Base-by-base conservation (phyloP, 352 stramenopile species). In the Elongisporangium undulatum region DNA sequence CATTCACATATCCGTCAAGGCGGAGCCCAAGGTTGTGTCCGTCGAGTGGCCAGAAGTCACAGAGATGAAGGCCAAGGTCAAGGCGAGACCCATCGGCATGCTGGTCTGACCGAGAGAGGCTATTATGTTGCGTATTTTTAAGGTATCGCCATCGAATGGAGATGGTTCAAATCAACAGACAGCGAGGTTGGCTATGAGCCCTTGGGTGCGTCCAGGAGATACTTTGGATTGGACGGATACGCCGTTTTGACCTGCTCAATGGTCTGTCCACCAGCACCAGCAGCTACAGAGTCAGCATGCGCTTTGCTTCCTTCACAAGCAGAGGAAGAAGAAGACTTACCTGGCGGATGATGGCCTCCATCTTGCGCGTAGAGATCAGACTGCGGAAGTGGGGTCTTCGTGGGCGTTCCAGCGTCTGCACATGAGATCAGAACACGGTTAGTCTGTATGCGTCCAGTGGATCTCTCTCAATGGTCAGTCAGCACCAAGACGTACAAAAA, bases 321-420 rank as follows among this genome's bases (percentile, higher is more conserved):
- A n/a, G 16, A 53, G 6, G 12, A 17, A 45, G n/a, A 51, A 7
- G 21, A 55, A 16, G 9, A 38, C 39, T 53, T 24, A 83, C 74
- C 59, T 76, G 63, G 22, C 76, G 76, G 51, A 89, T 73, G 51
- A 89, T 62, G 24, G 56, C 49, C 64, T 89, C 79, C 76, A 89
- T 87, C 58, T 83, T 82, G 41, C 72, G 70, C 34, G 74, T 71
- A 13, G 79, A 82, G 45, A 89, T 82, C 49, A 89, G 56, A 29
- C 79, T 87, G 63, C 75, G 74, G 58, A 89, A 89, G 55, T 87
- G 79, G 26, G 79, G 79, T 1, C 69, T 62, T 1, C 53, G 60
- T 1, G 79, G 76, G 16, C 68, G 63, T 54, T 85, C 77, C 12
- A 87, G 59, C 1, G 67, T 75, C 73, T 82, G 34, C 24, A 29